Base-by-base conservation (phyloP, 106 monocot genomes). In the Chionographis japonica region DNA sequence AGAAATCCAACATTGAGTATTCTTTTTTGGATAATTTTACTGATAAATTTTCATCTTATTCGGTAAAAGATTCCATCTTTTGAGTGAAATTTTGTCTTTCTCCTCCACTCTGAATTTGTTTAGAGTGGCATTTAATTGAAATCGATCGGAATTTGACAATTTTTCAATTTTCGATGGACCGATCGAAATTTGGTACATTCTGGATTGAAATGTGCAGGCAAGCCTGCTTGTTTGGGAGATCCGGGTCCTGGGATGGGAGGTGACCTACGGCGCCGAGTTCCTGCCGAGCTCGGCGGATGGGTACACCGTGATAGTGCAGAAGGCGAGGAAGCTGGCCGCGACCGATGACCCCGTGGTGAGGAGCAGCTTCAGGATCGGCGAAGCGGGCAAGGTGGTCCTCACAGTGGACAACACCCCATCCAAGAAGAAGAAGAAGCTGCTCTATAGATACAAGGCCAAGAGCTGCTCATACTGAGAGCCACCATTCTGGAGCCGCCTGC, bases 381-480 rank as follows among this genome's bases (percentile, higher is more conserved):
- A 84, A 58, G 59, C 84, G 0, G 88, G 88, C 16, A 88, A 81
- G 75, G 62, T 84, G 51, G 53, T 88, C 8, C 56, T 88, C 56
- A 84, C 81, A 0, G 53, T 81, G 40, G 81, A 84, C 41, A 88
- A 88, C 56, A 38, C 57, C 15, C 75, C 67, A 64, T 78, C 78
- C 39, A 81, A 73, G 69, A 88, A 81, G 75, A 88, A 88, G 84
- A 88, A 88, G 84, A 84, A 81, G 73, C 78, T 88, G n/a, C 78
- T 88, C 43, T 88, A 84, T 63, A 81, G 88, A 73, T 84, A 55
- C 51, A 88, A 81, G 56, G 53, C 59, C 38, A 79, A 78, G 75
- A 72, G 54, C 36, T 37, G 8, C 46, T 10, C 46, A 27, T 27
- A 27, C 27, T 27, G 27, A 27, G 1, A 27, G 27, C 27, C 27